Conservation (phyloP, 1,284 basidiomycete genomes). For the Athelia psychrophila region DNA sequence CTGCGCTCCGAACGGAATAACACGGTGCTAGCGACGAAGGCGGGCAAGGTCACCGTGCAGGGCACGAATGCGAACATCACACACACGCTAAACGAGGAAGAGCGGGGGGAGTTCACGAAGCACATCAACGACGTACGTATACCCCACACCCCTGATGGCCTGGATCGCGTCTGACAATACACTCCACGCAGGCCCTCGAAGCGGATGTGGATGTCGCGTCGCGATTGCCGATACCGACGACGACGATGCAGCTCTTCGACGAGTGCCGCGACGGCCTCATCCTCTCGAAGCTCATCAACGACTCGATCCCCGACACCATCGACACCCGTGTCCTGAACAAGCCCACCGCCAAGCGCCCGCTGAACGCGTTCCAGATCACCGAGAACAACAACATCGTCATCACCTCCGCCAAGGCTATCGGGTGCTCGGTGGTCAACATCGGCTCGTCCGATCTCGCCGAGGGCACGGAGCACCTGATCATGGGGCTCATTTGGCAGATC, state of each 20-base stretch:
- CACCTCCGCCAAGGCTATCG: slow-evolving; percentile 96
- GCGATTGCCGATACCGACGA: slow-evolving; percentile 92
- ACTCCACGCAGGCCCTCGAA: slow-evolving; percentile 69
- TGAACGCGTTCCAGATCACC: slow-evolving; percentile 97
- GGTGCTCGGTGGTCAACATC: slow-evolving; percentile 98
- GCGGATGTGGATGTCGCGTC: slow-evolving; percentile 85
- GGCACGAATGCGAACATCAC: slow-evolving; percentile 95
- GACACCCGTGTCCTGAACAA: slow-evolving; percentile 98
- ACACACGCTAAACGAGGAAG: slow-evolving; percentile 99
- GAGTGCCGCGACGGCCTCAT: slow-evolving; percentile 95
- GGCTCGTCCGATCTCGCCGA: slow-evolving; percentile 92
- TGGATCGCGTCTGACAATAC: slow-evolving; percentile 7
- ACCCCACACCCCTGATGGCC: background rate
- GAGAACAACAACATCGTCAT: slow-evolving; percentile 99
- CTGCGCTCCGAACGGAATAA: slow-evolving; percentile 56
- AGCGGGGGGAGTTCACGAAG: slow-evolving; percentile 93
- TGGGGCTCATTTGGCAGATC: slow-evolving; percentile 99
- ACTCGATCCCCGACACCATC: slow-evolving; percentile 98
- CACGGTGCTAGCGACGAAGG: slow-evolving; percentile 65
- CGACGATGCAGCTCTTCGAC: slow-evolving; percentile 99
- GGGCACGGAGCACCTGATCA: slow-evolving; percentile 93
- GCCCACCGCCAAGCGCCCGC: slow-evolving; percentile 68
- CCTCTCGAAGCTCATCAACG: slow-evolving; percentile 98
- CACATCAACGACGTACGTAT: slow-evolving; percentile 86
- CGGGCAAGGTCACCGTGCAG: slow-evolving; percentile 92